phyloP scores from a whole-genome alignment of 768 basidiomycete genomes.

The Asterophora lycoperdoides region DNA sequence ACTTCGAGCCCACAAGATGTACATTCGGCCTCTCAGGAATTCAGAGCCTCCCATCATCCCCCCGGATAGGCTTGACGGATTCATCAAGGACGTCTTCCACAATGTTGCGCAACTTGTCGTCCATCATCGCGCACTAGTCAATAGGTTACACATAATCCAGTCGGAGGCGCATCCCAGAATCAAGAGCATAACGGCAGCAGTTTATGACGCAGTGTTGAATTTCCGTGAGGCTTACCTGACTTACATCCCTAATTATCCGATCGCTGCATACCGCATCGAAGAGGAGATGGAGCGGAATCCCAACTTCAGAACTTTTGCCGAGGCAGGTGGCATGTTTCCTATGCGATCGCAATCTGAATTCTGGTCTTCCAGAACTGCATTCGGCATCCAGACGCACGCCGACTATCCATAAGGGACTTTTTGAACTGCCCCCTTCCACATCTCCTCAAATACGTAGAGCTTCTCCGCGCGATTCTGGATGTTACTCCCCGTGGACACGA shows the following conservation, averaged over 20 bases:
- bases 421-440: slow-evolving; percentile 89
- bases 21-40: slow-evolving; percentile 69
- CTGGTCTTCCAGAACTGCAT: slow-evolving; percentile 31
- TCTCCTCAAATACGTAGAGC: slow-evolving; percentile 78
- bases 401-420: slow-evolving; percentile 88
- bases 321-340: slow-evolving; percentile 43
- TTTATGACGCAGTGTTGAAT: slow-evolving; percentile 85
- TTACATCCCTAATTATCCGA: slow-evolving; percentile 89
- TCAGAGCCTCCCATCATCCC: slow-evolving; percentile 79
- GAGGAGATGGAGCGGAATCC: slow-evolving; percentile 81
- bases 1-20: slow-evolving; percentile 52
- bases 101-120: slow-evolving; percentile 75
- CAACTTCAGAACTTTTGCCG: slow-evolving; percentile 74
- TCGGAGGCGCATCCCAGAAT: slow-evolving; percentile 83
- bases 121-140: slow-evolving; percentile 74
- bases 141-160: slow-evolving; percentile 81
- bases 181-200: slow-evolving; percentile 74
- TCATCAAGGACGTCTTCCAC: slow-evolving; percentile 86
- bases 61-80: slow-evolving; percentile 61
- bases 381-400: slow-evolving; percentile 73
- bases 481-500: slow-evolving; percentile 71
- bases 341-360: neutral
- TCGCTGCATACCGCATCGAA: slow-evolving; percentile 83
- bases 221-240: slow-evolving; percentile 92
- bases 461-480: slow-evolving; percentile 78